Conservation (phyloP, 192 early-diverging fungal species). For the Jimgerdemannia lactiflua region DNA sequence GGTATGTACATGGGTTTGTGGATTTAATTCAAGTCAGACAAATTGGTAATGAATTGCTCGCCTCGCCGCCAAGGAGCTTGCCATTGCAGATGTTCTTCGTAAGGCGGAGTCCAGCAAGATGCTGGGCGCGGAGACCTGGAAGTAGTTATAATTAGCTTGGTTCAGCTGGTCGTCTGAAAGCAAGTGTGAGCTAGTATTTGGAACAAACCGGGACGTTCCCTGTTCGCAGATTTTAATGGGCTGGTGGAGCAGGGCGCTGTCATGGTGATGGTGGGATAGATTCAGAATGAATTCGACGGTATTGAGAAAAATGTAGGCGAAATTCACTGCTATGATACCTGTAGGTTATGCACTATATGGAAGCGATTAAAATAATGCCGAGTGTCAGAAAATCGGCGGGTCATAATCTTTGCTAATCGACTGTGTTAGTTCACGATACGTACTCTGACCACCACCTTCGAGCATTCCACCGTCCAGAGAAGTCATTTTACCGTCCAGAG, state of each 20-base stretch:
- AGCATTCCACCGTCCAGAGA: not conserved
- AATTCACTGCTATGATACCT: not conserved
- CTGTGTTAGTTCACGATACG: not conserved
- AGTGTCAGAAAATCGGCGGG: too few relatives aligned
- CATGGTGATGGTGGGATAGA: not conserved
- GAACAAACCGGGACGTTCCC: conserved; percentile 11
- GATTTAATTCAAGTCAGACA: not conserved
- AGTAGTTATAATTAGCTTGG: not conserved
- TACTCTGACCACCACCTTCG: not conserved
- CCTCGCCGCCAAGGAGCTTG: not conserved
- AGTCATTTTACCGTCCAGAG: not conserved
- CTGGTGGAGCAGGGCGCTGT: conserved; percentile 15
- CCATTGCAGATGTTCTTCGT: conserved; percentile 19
- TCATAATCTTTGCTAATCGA: too few relatives aligned
- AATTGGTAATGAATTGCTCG: not conserved
- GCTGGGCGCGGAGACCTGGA: conserved; percentile 30
- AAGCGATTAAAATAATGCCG: too few relatives aligned
- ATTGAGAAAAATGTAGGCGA: not conserved
- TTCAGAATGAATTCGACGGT: too few relatives aligned
- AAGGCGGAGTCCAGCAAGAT: conserved; percentile 33
- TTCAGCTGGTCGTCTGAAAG: too few relatives aligned
- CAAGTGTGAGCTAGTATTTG: too few relatives aligned
- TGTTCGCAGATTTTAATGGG: conserved; percentile 10
- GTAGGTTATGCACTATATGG: too few relatives aligned
- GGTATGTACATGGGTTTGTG: not conserved